Evolutionary conservation across 2,329 filamentous ascomycete species (phyloP), one percentile per base, ranked within the genome.

Genomic region (Fusarium sp.): DNA sequence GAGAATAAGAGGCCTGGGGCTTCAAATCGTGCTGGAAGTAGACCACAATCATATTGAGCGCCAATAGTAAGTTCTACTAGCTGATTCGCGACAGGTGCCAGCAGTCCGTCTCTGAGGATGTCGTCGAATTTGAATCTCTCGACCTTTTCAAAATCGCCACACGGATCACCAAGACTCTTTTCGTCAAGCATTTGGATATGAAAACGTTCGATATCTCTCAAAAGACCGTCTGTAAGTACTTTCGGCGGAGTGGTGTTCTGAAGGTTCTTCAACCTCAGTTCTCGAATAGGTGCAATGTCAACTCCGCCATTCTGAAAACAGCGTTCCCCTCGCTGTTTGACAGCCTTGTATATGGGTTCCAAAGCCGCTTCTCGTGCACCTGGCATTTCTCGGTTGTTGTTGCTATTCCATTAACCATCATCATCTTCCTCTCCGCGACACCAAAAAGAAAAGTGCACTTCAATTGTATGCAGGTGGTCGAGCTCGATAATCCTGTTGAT

Each of bases 321-420:
- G 3, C 45, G 30, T 3, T 11, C 13, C 9, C 12, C 45, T 7
- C 31, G 18, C 10, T 49, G 30, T 12, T 34, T 34, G 6, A 49
- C 8, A 1, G 30, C 45, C 4, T 34, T 12, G 30, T 49, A 23
- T n/a, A 34, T 1, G 6, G 18, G 4, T 1, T 49, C 20, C 4
- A 49, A 11, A 4, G 18, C 9, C 2, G 16, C n/a, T 10, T 8
- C 15, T 2, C 45, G 44, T 4, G 28, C 44, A 20, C 44, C 28
- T 2, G 28, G 28, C 28, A 31, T 31, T 31, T 46, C 44, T 6
- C 44, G 26, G n/a, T 45, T 5, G 3, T 30, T 5, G 15, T 8
- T 11, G 11, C 7, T 3, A 12, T 2, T 4, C 3, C 2, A n/a
- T 1, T 15, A 9, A 6, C 12, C 26, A 12, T 6, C 5, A 15